Conservation (phyloP, 2,329 filamentous ascomycete genomes). For the Beauveria australis region DNA sequence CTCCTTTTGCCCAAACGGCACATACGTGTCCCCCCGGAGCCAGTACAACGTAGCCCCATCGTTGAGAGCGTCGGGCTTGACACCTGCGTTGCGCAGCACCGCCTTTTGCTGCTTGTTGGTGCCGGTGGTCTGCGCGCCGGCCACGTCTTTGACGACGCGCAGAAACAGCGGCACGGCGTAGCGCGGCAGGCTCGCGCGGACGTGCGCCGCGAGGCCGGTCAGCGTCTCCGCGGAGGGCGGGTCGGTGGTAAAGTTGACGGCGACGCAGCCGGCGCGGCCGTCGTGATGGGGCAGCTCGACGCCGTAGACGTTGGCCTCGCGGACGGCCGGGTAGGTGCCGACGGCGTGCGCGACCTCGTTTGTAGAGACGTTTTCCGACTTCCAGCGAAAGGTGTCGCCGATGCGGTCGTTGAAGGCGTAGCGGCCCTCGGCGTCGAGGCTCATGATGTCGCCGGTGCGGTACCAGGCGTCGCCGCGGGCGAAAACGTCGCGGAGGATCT, state of each 20-base stretch:
- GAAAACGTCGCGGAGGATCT: conserved; percentile 68
- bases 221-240: conserved; percentile 38
- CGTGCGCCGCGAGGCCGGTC: conserved; percentile 53
- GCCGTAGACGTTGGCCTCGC: conserved; percentile 82
- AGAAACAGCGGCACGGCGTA: conserved; percentile 76
- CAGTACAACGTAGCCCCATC: conserved; percentile 47
- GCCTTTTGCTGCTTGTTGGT: conserved; percentile 89
- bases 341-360: conserved; percentile 73
- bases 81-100: conserved; percentile 61
- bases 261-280: conserved; percentile 74
- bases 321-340: conserved; percentile 55
- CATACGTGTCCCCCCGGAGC: conserved; percentile 59
- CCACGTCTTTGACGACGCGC: conserved; percentile 50
- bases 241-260: conserved; percentile 47
- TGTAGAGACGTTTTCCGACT: conserved; percentile 76
- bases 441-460: conserved; percentile 73
- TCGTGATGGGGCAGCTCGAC: conserved; percentile 73
- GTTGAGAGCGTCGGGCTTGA: conserved; percentile 44
- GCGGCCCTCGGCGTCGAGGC: conserved; percentile 61
- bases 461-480: conserved; percentile 73
- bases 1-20: conserved; percentile 55
- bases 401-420: conserved; percentile 77
- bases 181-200: conserved; percentile 50
- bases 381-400: conserved; percentile 72
- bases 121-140: conserved; percentile 58